Conservation (phyloP, 306 rosid species). For the Quercus parvula region DNA sequence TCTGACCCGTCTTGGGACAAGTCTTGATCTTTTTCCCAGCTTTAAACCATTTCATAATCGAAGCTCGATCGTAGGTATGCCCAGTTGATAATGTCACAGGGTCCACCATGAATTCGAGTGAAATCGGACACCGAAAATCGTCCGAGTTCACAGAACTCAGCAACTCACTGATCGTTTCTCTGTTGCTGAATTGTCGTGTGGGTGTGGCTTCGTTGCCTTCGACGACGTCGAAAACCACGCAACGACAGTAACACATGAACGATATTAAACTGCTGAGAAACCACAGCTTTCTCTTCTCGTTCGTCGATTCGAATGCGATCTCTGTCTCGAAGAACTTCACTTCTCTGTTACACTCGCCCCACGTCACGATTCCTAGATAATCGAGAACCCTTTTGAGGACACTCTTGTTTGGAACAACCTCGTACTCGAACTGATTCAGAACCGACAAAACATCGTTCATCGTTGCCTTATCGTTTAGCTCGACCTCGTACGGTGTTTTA, state of each 20-base stretch:
- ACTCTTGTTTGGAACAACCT: conserved; percentile 36
- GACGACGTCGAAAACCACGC: conserved; percentile 40
- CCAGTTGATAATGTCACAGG: conserved; percentile 81
- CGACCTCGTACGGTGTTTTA: conserved; percentile 42
- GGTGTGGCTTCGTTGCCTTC: conserved; percentile 28
- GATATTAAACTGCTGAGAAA: conserved; percentile 48
- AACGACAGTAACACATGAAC: conserved; percentile 57
- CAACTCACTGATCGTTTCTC: conserved; percentile 1
- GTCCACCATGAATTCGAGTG: conserved; percentile 76
- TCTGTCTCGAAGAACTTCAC: conserved; percentile 71
- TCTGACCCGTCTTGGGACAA: conserved; percentile 81
- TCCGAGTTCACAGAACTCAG: conserved; percentile 40
- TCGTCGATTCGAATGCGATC: conserved; percentile 43
- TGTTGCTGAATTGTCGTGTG: conserved; percentile 16
- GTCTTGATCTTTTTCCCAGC: conserved; percentile 39
- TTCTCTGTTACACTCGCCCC: conserved; percentile 66
- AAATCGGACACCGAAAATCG: conserved; percentile 84
- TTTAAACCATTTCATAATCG: conserved; percentile 76
- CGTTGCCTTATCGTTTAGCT: conserved; percentile 42
- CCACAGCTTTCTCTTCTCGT: conserved; percentile 28
- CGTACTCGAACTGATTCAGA: conserved; percentile 40
- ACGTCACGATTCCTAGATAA: conserved; percentile 45
- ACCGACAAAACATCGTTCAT: conserved; percentile 27
- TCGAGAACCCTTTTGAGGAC: conserved; percentile 49
- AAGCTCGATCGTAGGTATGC: conserved; percentile 79